Evolutionary conservation across 164 flowering plant genomes (phyloP).

Genomic region (Berberis thunbergii): DNA sequence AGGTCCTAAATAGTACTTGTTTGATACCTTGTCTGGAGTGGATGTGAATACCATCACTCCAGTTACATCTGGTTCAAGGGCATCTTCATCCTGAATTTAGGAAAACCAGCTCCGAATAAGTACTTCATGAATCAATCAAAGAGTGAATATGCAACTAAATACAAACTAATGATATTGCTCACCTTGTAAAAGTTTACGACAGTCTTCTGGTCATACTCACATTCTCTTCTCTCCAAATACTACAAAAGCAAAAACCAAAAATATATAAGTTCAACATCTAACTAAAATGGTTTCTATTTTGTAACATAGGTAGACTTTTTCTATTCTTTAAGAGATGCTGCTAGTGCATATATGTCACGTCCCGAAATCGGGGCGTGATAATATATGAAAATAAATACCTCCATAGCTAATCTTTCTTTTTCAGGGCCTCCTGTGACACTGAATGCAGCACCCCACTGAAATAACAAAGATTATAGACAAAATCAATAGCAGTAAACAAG

Average conservation of each 20-base stretch:
- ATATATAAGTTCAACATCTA: too few species aligned
- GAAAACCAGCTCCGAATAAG: too few species aligned
- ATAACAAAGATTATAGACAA: not conserved
- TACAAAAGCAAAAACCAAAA: not conserved
- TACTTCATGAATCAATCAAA: too few species aligned
- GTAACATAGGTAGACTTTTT: not conserved
- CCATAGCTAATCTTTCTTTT: conserved; percentile 73
- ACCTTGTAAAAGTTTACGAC: too few species aligned
- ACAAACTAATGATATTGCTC: not conserved
- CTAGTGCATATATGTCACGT: too few species aligned
- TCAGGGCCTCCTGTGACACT: conserved; percentile 82
- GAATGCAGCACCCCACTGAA: conserved; percentile 96
- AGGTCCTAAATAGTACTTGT: conserved; percentile 94
- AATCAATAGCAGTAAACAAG: not conserved
- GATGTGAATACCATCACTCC: conserved; percentile 43
- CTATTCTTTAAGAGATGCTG: too few species aligned
- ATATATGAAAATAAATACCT: conserved; percentile 30
- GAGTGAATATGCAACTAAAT: too few species aligned
- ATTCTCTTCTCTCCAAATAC: too few species aligned
- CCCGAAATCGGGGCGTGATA: not conserved
- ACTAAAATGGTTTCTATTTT: too few species aligned
- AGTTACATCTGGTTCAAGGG: too few species aligned
- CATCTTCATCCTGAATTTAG: too few species aligned
- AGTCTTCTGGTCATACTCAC: too few species aligned
- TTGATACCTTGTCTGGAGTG: conserved; percentile 66